These are phyloP conservation scores for Suillus plorans DNA, from an alignment of 768 basidiomycete genomes.

Conservation along the genomic window DNA sequence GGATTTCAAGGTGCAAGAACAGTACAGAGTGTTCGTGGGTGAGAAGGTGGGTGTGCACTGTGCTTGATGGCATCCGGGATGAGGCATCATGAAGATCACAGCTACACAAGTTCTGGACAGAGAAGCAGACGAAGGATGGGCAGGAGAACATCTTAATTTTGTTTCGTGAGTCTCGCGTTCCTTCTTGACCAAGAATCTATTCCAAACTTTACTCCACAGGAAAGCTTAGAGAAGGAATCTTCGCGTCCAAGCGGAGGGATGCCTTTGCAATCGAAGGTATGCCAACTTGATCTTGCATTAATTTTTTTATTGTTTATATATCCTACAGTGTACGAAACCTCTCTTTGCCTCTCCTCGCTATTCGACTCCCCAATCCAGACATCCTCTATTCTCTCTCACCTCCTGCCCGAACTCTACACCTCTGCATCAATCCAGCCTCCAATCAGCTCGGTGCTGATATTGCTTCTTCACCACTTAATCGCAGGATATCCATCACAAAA, in stretches of 20 bases:
- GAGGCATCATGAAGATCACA: conserved; percentile 29
- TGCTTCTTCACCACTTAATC: conserved; percentile 59
- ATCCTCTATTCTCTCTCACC: conserved; percentile 57
- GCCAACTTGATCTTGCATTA: conserved; percentile 11
- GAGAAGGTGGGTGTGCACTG: conserved; percentile 48
- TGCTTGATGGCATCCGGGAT: conserved; percentile 53
- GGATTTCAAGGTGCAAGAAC: conserved; percentile 56
- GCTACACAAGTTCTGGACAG: conserved; percentile 8
- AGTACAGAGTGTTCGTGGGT: conserved; percentile 64
- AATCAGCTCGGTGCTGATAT: conserved; percentile 39
- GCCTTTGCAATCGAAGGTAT: conserved; percentile 68
- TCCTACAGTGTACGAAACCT: conserved; percentile 67
- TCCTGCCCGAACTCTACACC: conserved; percentile 52
- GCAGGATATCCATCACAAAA: conserved; percentile 65
- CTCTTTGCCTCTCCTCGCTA: conserved; percentile 60
- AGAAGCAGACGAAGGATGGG: conserved; percentile 43
- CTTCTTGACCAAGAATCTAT: not conserved
- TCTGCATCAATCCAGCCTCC: conserved; percentile 14
- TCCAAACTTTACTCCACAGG: conserved; percentile 40
- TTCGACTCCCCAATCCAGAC: conserved; percentile 65
- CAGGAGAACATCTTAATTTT: conserved; percentile 72
- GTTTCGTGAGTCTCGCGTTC: conserved; percentile 52
- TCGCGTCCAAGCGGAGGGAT: conserved; percentile 59
- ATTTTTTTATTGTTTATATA: conserved; percentile 1
- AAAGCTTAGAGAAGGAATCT: conserved; percentile 74